These are phyloP conservation scores for Chlorella variabilis DNA, from an alignment of 163 green algal genomes.

Conservation along the genomic window DNA sequence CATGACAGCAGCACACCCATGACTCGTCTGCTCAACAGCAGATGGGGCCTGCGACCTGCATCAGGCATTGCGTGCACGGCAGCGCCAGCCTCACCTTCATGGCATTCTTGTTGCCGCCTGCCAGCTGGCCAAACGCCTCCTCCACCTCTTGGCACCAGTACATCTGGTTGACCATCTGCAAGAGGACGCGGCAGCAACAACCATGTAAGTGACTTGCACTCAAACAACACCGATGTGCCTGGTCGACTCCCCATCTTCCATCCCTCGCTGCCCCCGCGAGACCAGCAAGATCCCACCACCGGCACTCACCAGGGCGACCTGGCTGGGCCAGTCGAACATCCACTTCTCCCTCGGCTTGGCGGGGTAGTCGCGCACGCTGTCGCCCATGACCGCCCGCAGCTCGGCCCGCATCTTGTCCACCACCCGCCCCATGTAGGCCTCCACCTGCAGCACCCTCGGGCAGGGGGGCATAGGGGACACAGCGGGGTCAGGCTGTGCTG, in stretches of 20 bases:
- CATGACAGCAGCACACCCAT: no score
- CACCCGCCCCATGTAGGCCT: conserved; percentile 89
- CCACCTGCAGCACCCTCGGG: conserved; percentile 73
- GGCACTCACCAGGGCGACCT: conserved; percentile 81
- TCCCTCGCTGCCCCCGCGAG: no score
- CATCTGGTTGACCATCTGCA: conserved; percentile 80
- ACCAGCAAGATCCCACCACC: no score
- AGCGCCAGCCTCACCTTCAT: conserved; percentile 48
- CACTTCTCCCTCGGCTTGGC: conserved; percentile 77
- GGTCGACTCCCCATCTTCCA: not conserved
- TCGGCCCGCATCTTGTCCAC: conserved; percentile 86
- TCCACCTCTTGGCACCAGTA: conserved; percentile 91
- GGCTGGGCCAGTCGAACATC: conserved; percentile 87
- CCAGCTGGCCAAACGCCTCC: conserved; percentile 75
- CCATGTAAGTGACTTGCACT: not conserved
- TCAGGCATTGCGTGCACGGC: not conserved
- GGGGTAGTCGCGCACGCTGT: conserved; percentile 78
- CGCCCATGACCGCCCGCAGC: conserved; percentile 73
- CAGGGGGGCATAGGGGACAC: not conserved
- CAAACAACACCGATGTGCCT: not conserved
- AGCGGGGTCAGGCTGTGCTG: not conserved
- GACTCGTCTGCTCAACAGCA: not conserved
- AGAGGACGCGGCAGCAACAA: not conserved
- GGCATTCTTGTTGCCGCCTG: conserved; percentile 68
- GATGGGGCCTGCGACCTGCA: not conserved